Evolutionary conservation across 306 rosid genomes (phyloP).

Genomic region (Lathyrus sativus): DNA sequence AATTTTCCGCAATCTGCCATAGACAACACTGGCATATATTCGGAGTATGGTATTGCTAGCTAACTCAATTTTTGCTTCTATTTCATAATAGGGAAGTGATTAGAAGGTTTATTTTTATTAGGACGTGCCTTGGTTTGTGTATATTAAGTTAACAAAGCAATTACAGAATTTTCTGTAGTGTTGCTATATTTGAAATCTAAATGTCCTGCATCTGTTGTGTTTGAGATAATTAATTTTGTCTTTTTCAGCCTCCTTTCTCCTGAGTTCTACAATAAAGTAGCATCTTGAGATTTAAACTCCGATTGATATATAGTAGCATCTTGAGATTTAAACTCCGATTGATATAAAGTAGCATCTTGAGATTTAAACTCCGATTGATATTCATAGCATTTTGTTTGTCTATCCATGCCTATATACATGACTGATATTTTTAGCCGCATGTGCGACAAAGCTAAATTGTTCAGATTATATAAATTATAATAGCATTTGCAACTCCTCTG

Average conservation of each 20-base stretch:
- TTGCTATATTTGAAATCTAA: neutral
- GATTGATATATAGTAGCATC: no score
- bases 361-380: neutral
- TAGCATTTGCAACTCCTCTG: neutral
- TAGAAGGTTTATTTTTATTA: neutral
- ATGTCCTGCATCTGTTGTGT: neutral
- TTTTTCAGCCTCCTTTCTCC: neutral
- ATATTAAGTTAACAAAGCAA: neutral
- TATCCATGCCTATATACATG: neutral
- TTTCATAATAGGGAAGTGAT: neutral
- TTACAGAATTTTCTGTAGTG: neutral
- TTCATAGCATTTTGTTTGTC: neutral
- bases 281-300: neutral
- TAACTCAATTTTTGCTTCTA: neutral
- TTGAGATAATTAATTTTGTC: neutral
- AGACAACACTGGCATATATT: neutral
- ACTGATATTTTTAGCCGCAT: neutral
- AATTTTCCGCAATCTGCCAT: no score
- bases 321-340: neutral
- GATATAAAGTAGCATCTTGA: no score
- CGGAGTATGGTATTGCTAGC: neutral
- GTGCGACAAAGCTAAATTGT: neutral
- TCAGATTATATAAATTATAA: slow-evolving; percentile 4
- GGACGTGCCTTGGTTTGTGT: neutral
- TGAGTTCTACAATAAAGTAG: neutral